Percentiles rank a stretch among this genome's conserved stretches.
Evolutionary conservation across 2,329 filamentous ascomycete genomes (phyloP).

Genomic region (Aspergillus bombycis): DNA sequence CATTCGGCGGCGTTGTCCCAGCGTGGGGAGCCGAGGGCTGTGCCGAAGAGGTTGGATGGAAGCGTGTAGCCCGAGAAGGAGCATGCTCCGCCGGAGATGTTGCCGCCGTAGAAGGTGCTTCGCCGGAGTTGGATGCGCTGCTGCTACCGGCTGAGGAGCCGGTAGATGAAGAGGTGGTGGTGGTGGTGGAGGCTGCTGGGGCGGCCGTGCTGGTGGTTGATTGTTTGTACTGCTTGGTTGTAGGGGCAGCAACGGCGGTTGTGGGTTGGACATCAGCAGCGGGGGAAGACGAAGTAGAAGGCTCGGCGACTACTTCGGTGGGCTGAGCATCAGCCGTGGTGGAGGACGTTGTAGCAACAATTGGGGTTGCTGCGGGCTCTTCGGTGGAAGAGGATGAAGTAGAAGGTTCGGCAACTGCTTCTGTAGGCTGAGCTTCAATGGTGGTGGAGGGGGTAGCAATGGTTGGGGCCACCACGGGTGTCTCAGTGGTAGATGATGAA

Average conservation of each 20-base stretch:
- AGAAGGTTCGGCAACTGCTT: background rate
- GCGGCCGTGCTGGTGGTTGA: constrained; percentile 14
- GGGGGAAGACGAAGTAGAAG: constrained; percentile 5
- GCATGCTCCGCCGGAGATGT: constrained; percentile 63
- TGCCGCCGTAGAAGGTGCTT: constrained; percentile 60
- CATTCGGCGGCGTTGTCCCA: constrained; percentile 61
- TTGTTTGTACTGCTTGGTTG: background rate
- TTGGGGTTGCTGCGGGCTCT: background rate
- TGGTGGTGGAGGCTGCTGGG: constrained; percentile 9
- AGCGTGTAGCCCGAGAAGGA: constrained; percentile 66
- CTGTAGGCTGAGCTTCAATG: background rate
- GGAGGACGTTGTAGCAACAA: background rate
- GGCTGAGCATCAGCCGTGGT: constrained; percentile 3
- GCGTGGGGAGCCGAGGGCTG: constrained; percentile 60
- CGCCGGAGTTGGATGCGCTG: constrained; percentile 35
- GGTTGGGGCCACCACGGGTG: background rate
- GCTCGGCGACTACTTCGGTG: background rate
- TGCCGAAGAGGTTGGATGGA: constrained; percentile 60
- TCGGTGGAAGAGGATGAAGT: constrained; percentile 9
- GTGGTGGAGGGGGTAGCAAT: background rate
- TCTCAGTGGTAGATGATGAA: constrained; percentile 7
- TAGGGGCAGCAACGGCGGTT: background rate
- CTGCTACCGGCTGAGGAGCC: constrained; percentile 13
- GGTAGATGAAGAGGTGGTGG: constrained; percentile 17
- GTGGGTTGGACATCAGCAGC: constrained; percentile 3